These are phyloP conservation scores for Stachybotrys chartarum DNA, from an alignment of 2,329 filamentous ascomycete species.

Conservation along the genomic window DNA sequence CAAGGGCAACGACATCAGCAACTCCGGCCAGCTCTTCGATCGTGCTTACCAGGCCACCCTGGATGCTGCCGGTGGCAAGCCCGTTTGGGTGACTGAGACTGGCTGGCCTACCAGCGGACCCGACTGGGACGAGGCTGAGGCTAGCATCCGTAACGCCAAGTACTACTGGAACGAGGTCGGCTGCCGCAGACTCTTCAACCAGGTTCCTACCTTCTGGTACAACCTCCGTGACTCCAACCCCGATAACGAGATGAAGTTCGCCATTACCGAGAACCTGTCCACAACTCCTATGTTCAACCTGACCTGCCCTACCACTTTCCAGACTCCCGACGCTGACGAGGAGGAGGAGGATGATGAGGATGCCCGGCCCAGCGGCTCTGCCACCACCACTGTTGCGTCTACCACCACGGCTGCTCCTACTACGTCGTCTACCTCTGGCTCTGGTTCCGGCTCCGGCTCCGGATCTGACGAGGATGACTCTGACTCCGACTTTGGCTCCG, in stretches of 20 bases:
- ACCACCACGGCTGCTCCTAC: constrained; percentile 3
- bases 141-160: constrained; percentile 52
- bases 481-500: constrained; percentile 7
- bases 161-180: constrained; percentile 56
- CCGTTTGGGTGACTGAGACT: constrained; percentile 57
- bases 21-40: constrained; percentile 48
- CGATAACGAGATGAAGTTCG: constrained; percentile 51
- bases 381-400: constrained; percentile 10
- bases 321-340: constrained; percentile 20
- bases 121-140: constrained; percentile 45
- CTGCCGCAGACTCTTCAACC: constrained; percentile 50
- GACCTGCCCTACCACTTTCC: constrained; percentile 39
- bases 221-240: constrained; percentile 54
- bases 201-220: constrained; percentile 55
- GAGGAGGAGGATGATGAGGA: constrained; percentile 10
- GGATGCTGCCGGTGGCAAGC: constrained; percentile 42
- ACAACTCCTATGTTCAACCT: constrained; percentile 46
- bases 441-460: constrained; percentile 9
- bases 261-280: constrained; percentile 45
- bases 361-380: constrained; percentile 7
- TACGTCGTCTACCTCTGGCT: constrained; percentile 1
- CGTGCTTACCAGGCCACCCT: constrained; percentile 35
- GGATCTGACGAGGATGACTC: constrained; percentile 2
- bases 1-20: constrained; percentile 48
- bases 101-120: constrained; percentile 55